A percentile compares a stretch with the other conserved stretches of the same genome.
Evolutionary conservation across 2,329 filamentous ascomycete species (phyloP).

Genomic region (Cadophora sp.): DNA sequence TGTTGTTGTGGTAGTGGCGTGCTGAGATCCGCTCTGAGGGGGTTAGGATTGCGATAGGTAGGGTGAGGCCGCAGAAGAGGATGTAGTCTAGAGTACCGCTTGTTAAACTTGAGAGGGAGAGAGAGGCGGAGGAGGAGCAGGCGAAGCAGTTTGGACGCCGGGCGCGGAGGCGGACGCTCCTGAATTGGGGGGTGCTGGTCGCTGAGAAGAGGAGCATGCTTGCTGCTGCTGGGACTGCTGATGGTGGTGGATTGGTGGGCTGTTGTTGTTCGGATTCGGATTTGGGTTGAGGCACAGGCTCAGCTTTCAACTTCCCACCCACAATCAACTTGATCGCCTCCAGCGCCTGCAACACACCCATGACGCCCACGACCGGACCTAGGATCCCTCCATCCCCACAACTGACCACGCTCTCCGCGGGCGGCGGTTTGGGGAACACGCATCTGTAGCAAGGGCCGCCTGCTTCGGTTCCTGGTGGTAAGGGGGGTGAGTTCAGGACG

Average conservation of each 20-base stretch:
- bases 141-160: slow-evolving; percentile 75
- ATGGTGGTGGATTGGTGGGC: slow-evolving; percentile 31
- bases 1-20: slow-evolving; percentile 56
- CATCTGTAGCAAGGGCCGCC: slow-evolving; percentile 93
- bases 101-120: slow-evolving; percentile 68
- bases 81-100: slow-evolving; percentile 80
- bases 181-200: slow-evolving; percentile 64
- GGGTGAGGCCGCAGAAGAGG: slow-evolving; percentile 77
- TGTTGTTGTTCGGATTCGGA: not conserved
- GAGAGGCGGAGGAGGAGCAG: slow-evolving; percentile 69
- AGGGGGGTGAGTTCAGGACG: slow-evolving; percentile 81
- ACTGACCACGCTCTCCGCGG: slow-evolving; percentile 79
- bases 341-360: slow-evolving; percentile 91
- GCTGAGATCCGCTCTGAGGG: slow-evolving; percentile 73
- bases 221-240: slow-evolving; percentile 34
- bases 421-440: slow-evolving; percentile 87
- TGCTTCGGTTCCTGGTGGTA: slow-evolving; percentile 58
- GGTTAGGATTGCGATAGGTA: slow-evolving; percentile 61
- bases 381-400: slow-evolving; percentile 94
- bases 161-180: slow-evolving; percentile 75
- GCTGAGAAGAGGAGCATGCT: slow-evolving; percentile 58
- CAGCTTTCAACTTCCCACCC: slow-evolving; percentile 34
- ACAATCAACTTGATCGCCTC: slow-evolving; percentile 87
- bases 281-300: not conserved
- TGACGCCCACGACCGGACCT: slow-evolving; percentile 88